phyloP scores from a whole-genome alignment of 306 rosid species.

The Acacia melanoxylon region DNA sequence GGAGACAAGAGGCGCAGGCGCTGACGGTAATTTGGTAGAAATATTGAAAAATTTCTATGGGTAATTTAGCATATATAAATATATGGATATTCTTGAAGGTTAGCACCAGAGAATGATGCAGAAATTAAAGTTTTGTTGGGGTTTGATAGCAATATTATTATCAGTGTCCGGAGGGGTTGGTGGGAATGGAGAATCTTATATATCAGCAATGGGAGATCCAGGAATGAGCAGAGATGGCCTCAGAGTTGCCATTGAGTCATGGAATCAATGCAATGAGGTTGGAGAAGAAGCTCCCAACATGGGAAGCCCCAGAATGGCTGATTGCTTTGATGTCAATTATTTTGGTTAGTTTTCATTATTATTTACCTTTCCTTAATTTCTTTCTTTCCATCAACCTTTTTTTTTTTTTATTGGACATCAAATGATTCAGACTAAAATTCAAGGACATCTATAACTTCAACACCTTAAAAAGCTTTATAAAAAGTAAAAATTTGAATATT shows the following conservation, averaged over 20 bases:
- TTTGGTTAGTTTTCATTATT: slow-evolving; percentile 1
- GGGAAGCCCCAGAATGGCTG: slow-evolving; percentile 72
- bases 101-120: not conserved
- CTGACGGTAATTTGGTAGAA: slow-evolving; percentile 42
- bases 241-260: slow-evolving; percentile 60
- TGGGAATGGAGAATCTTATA: not conserved
- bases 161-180: not conserved
- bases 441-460: not conserved
- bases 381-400: not conserved
- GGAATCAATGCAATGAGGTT: slow-evolving; percentile 78
- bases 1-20: slow-evolving; percentile 86
- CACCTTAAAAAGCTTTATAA: not conserved
- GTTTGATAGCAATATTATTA: not conserved
- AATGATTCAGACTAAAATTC: not conserved
- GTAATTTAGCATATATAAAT: not conserved
- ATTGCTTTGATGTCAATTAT: slow-evolving; percentile 44
- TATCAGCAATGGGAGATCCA: slow-evolving; percentile 59
- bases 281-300: slow-evolving; percentile 51
- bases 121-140: not conserved
- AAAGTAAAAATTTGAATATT: too few relatives aligned
- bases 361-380: too few relatives aligned
- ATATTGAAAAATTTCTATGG: too few relatives aligned
- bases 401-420: not conserved
- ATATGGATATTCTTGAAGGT: not conserved
- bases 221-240: slow-evolving; percentile 57